A percentile compares a stretch with the other conserved stretches of the same genome.
Evolutionary conservation across 176 grass and related monocot species (phyloP).

Genomic region (Canna indica): DNA sequence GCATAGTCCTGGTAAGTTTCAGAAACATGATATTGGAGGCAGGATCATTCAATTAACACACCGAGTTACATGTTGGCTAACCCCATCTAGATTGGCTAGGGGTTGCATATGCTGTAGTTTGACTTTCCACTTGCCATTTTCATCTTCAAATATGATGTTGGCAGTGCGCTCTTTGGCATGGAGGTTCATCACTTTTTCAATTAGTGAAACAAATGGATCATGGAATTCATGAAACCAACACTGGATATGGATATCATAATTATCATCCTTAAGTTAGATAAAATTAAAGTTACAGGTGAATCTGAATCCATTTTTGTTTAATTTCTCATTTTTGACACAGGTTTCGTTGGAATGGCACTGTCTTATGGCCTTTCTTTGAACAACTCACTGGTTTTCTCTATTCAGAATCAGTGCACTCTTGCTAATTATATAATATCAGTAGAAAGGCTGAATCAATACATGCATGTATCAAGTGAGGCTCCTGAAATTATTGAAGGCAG

Average conservation of each 20-base stretch:
- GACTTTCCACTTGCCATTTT: too few species aligned
- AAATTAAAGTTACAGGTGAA: not conserved
- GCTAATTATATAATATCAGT: constrained; percentile 88
- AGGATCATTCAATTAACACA: too few species aligned
- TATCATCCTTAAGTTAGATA: too few species aligned
- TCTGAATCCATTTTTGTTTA: not conserved
- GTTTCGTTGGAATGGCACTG: constrained; percentile 86
- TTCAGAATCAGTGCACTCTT: constrained; percentile 81
- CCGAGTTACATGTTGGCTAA: too few species aligned
- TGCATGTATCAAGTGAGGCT: constrained; percentile 69
- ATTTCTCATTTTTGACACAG: constrained; percentile 26
- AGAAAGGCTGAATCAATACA: constrained; percentile 86
- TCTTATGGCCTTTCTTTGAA: constrained; percentile 94
- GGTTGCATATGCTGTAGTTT: too few species aligned
- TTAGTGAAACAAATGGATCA: too few species aligned
- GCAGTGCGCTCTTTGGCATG: too few species aligned
- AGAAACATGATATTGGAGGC: not conserved
- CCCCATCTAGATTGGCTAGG: too few species aligned
- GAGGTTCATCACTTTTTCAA: too few species aligned
- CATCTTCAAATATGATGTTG: too few species aligned
- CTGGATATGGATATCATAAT: too few species aligned
- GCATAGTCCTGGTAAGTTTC: not conserved
- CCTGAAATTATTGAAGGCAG: constrained; percentile 53
- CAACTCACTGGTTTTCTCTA: constrained; percentile 55
- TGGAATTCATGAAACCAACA: too few species aligned